phyloP scores from a whole-genome alignment of 208 protist species.

The Trypanosoma grayi region DNA sequence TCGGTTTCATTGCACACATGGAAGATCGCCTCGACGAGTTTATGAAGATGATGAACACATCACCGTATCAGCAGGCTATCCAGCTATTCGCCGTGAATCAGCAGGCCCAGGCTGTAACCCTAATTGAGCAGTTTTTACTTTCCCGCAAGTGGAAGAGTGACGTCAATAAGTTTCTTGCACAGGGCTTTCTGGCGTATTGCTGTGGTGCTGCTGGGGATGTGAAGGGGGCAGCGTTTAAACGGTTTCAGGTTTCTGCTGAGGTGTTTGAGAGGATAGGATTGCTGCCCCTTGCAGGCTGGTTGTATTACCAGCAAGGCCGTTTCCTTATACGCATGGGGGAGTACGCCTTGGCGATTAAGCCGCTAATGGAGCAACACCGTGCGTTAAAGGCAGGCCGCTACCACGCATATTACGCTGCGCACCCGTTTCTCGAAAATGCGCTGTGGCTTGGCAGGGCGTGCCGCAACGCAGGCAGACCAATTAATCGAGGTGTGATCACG shows the following conservation, averaged over 20 bases:
- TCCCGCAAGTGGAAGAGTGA: slow-evolving; percentile 11
- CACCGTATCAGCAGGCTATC: slow-evolving; percentile 5
- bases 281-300: not conserved
- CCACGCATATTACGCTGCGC: slow-evolving; percentile 46
- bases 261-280: slow-evolving; percentile 13
- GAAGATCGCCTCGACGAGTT: not conserved
- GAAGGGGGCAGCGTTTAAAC: slow-evolving; percentile 19
- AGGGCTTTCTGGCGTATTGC: slow-evolving; percentile 5
- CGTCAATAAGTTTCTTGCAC: slow-evolving; percentile 10
- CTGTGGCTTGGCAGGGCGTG: slow-evolving; percentile 26
- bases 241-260: slow-evolving; percentile 26
- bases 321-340: slow-evolving; percentile 26
- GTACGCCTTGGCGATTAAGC: slow-evolving; percentile 29
- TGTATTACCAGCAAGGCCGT: slow-evolving; percentile 29
- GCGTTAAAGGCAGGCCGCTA: slow-evolving; percentile 25
- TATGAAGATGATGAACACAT: not conserved
- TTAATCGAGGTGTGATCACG: slow-evolving; percentile 32
- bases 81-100: slow-evolving; percentile 6
- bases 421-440: slow-evolving; percentile 38
- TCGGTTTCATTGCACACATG: slow-evolving; percentile 29
- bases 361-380: slow-evolving; percentile 29
- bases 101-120: slow-evolving; percentile 16
- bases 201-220: slow-evolving; percentile 24
- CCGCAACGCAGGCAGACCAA: slow-evolving; percentile 18
- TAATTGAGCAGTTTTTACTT: slow-evolving; percentile 36